Percentiles rank a stretch among this genome's conserved stretches.
Evolutionary conservation across 345 rosid genomes (phyloP).

Genomic region (Hevea brasiliensis): DNA sequence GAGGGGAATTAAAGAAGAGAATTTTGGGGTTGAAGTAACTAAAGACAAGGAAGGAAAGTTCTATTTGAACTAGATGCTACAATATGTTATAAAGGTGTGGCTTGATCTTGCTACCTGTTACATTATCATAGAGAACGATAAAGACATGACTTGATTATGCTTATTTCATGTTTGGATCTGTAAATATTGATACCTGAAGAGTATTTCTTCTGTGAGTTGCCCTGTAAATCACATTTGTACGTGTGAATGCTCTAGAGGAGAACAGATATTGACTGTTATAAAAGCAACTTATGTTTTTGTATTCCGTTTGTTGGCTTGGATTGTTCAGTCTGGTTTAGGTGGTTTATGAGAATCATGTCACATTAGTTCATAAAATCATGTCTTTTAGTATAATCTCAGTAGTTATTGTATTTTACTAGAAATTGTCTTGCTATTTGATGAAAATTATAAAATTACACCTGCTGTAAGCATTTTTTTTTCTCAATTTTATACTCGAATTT

Average conservation of each 20-base stretch:
- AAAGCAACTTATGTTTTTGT: background rate
- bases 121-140: background rate
- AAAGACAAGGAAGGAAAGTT: conserved; percentile 9
- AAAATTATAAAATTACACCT: too few species aligned
- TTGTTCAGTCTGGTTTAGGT: too few species aligned
- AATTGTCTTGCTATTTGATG: too few species aligned
- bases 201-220: background rate
- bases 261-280: background rate
- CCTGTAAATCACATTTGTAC: background rate
- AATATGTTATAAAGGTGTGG: too few species aligned
- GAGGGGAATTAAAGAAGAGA: conserved; percentile 18
- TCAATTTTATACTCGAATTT: too few species aligned
- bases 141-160: background rate
- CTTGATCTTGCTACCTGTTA: too few species aligned
- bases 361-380: too few species aligned
- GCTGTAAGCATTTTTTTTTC: too few species aligned
- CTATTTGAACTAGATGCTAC: background rate
- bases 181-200: background rate
- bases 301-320: too few species aligned
- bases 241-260: background rate
- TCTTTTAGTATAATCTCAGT: too few species aligned
- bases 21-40: conserved; percentile 5
- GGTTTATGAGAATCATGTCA: too few species aligned
- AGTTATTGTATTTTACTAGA: too few species aligned
- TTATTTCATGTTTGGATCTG: background rate